Base-by-base conservation (phyloP, 768 basidiomycete genomes). In the Lactarius sanguifluus region DNA sequence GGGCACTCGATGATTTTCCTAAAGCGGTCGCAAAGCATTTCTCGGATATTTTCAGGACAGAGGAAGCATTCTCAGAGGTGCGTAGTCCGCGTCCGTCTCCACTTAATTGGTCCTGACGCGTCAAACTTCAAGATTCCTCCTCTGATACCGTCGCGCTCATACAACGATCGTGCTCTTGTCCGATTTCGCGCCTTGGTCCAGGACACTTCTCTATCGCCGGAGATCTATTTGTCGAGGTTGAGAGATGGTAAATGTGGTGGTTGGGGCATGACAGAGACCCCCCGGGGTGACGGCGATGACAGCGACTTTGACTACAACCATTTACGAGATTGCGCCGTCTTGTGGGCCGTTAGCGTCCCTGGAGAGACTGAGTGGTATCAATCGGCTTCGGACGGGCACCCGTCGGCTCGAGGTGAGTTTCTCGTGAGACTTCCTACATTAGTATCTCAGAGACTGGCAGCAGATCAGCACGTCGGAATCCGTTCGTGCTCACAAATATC, bases 121-220 rank as follows among this genome's bases (percentile, higher is more conserved):
- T 47, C 64, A 67, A 32, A 8, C 41, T 28, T 34, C 47, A 34
- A 91, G 87, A 88, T 92, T 57, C 86, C 89, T 0, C 69, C 76
- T 8, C 80, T 92, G 40, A 77, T 81, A 73, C 72, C 81, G 13
- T 70, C 72, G 5, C 71, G 76, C 60, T 76, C 77, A 3, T 81
- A 85, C 71, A 73, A 74, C 12, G 77, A 81, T 66, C 79, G 86
- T n/a, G 76, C 85, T 0, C 81, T 93, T 5, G 89, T 94, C 3
- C 80, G 83, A 23, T 92, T 93, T 74, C 82, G 85, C 38, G 88
- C 83, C 30, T 91, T 93, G 88, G 80, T 93, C 36, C 92, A 94
- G 74, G 92, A 93, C 72, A 92, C 90, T 2, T 90, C 91, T 2
- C 73, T 83, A 20, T 85, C 88, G 6, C 83, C 85, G 0, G 89